Percentiles rank a stretch among this genome's conserved stretches.
These are phyloP conservation scores for Fraxinus cuspidata DNA, from an alignment of 257 asterid genomes.

Conservation along the genomic window DNA sequence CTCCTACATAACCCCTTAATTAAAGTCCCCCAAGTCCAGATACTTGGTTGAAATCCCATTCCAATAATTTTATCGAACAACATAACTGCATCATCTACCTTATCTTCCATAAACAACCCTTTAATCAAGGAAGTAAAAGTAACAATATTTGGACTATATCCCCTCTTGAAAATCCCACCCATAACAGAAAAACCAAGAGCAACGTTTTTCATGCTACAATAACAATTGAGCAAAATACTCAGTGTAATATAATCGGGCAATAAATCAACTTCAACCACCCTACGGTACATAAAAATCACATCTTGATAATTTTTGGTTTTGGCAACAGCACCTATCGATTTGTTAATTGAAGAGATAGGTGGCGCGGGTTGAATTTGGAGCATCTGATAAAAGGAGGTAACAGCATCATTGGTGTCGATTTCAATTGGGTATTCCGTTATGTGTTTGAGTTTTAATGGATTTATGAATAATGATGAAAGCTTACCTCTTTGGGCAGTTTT, in stretches of 20 bases:
- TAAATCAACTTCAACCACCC: constrained; percentile 41
- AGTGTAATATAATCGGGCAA: constrained; percentile 55
- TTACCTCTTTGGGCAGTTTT: constrained; percentile 28
- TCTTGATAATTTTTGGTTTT: constrained; percentile 42
- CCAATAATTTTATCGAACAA: constrained; percentile 49
- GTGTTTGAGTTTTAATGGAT: constrained; percentile 18
- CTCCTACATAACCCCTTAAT: constrained; percentile 64
- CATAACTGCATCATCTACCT: constrained; percentile 48
- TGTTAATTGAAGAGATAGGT: constrained; percentile 48
- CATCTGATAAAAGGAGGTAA: constrained; percentile 46
- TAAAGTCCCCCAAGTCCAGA: constrained; percentile 61
- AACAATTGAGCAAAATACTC: constrained; percentile 60
- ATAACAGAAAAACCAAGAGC: constrained; percentile 56
- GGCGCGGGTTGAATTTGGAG: constrained; percentile 51
- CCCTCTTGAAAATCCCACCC: constrained; percentile 58
- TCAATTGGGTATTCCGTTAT: constrained; percentile 17
- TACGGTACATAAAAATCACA: constrained; percentile 44
- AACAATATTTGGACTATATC: constrained; percentile 52
- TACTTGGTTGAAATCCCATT: constrained; percentile 50
- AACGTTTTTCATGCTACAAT: constrained; percentile 44
- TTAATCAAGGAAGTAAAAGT: constrained; percentile 54
- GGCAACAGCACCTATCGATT: constrained; percentile 46
- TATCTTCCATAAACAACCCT: constrained; percentile 56
- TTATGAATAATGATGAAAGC: constrained; percentile 31
- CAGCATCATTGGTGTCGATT: constrained; percentile 32